Percentiles rank a stretch among this genome's conserved stretches.
Evolutionary conservation across 2,329 filamentous ascomycete species (phyloP).

Genomic region (Fusarium tjaetaba): DNA sequence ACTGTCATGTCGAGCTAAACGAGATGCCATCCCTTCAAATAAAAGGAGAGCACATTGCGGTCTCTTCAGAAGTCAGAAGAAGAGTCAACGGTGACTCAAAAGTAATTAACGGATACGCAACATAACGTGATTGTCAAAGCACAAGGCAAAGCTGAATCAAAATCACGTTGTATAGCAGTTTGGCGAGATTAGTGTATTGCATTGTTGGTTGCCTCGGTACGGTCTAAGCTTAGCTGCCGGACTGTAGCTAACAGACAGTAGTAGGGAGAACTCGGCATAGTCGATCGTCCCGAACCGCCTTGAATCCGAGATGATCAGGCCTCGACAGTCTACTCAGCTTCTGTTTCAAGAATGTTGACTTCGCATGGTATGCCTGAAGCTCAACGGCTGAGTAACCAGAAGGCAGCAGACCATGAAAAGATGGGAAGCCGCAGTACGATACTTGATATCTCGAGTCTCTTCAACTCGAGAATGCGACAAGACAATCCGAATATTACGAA

Average conservation of each 20-base stretch:
- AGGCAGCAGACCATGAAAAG: conserved; percentile 8
- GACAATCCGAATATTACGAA: conserved; percentile 9
- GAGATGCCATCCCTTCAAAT: not conserved
- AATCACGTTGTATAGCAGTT: conserved; percentile 31
- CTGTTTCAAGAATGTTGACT: not conserved
- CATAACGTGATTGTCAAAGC: conserved; percentile 13
- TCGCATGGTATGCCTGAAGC: not conserved
- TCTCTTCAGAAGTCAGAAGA: not conserved
- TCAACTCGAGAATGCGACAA: not conserved
- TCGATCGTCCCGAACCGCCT: conserved; percentile 34
- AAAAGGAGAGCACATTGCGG: not conserved
- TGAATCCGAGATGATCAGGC: conserved; percentile 6
- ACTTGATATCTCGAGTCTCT: not conserved
- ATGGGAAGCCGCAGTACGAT: conserved; percentile 23
- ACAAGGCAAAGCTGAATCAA: conserved; percentile 9
- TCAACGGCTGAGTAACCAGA: not conserved
- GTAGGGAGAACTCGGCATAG: conserved; percentile 24
- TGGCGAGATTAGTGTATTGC: conserved; percentile 28
- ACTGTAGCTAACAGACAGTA: not conserved
- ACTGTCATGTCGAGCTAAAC: not conserved
- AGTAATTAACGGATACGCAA: not conserved
- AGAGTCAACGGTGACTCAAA: not conserved
- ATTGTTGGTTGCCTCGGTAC: conserved; percentile 12
- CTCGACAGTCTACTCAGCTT: not conserved
- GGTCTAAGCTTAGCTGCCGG: conserved; percentile 2